Evolutionary conservation across 2,329 filamentous ascomycete species (phyloP).

Genomic region (Fonsecaea multimorphosa): DNA sequence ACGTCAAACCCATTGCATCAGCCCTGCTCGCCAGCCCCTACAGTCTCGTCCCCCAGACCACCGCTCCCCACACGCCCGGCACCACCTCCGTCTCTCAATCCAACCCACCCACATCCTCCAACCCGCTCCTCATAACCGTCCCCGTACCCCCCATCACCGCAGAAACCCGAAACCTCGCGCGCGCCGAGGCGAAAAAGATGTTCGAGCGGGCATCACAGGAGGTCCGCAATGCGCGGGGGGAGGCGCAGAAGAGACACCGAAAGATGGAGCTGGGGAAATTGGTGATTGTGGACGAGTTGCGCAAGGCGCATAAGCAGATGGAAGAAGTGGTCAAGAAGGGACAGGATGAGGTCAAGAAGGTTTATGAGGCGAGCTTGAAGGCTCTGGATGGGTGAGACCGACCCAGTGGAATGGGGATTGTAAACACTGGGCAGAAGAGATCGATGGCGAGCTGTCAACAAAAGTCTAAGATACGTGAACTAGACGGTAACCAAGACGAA

Average conservation of each 20-base stretch:
- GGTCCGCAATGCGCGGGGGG: conserved; percentile 51
- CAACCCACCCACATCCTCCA: conserved; percentile 40
- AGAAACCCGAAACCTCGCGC: conserved; percentile 52
- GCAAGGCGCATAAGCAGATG: conserved; percentile 55
- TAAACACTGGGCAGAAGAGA: too few species aligned
- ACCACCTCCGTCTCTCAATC: conserved; percentile 8
- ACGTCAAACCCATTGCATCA: conserved; percentile 53
- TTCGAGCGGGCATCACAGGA: conserved; percentile 51
- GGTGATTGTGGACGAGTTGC: conserved; percentile 53
- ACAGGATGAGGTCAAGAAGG: conserved; percentile 53
- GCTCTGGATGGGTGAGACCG: conserved; percentile 26
- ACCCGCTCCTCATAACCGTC: conserved; percentile 53
- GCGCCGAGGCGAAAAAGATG: conserved; percentile 49
- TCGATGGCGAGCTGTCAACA: too few species aligned
- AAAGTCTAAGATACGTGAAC: too few species aligned
- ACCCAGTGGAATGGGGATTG: too few species aligned
- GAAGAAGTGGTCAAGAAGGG: conserved; percentile 55
- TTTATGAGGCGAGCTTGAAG: conserved; percentile 50
- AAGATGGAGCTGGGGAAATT: conserved; percentile 52
- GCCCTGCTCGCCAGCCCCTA: conserved; percentile 51
- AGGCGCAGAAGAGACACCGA: conserved; percentile 54
- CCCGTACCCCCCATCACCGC: conserved; percentile 55
- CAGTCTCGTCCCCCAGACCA: conserved; percentile 52
- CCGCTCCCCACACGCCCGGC: conserved; percentile 38
- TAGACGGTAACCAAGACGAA: too few species aligned